Evolutionary conservation across 371 early-diverging fungal species (phyloP), one percentile per base, ranked within the genome.

Genomic region (Actinomortierella wolfii): DNA sequence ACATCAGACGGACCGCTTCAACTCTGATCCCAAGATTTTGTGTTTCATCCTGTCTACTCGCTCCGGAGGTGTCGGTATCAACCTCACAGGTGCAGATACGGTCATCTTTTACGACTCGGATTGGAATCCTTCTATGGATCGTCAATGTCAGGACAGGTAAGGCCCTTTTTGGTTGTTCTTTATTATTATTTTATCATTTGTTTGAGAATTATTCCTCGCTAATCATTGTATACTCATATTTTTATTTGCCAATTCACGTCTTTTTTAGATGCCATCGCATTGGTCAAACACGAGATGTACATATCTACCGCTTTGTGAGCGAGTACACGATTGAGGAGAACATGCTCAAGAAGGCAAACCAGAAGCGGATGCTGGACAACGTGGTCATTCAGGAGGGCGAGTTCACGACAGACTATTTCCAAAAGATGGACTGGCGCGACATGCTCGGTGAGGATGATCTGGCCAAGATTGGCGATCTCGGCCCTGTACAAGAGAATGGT

Each of bases 11-110:
- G 92, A 97, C 69, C 89, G 92, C 23, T 95, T 94, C 76, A 94
- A 94, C 61, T 86, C 79, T 48, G 93, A 96, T 58, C 82, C 86
- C 34, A 85, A 92, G 61, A 89, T 91, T 56, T 80, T 94, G 56
- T 92, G 89, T 7, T 97, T 97, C 59, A 89, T 97, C 51, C 71
- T 95, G 45, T 95, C 94, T 29, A 96, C 98, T 0, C 83, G 98
- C 45, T 94, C 95, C 52, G 98, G 97, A 45, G 97, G 98, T 15
- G 84, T 98, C 7, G 99, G 97, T n/a, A 94, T 98, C 71, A 98
- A 98, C 68, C 75, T 98, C 56, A 97, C 97, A 0, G 97, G 94
- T 21, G 99, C 99, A 1, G 95, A 96, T 61, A 93, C 94, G 0
- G 96, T 97, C 11, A 90, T 98, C 46, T 95, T 97, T 65, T 97